A percentile compares a stretch with the other conserved stretches of the same genome.
Evolutionary conservation across 2,329 filamentous ascomycete species (phyloP).

Genomic region (Calonectria pteridis): DNA sequence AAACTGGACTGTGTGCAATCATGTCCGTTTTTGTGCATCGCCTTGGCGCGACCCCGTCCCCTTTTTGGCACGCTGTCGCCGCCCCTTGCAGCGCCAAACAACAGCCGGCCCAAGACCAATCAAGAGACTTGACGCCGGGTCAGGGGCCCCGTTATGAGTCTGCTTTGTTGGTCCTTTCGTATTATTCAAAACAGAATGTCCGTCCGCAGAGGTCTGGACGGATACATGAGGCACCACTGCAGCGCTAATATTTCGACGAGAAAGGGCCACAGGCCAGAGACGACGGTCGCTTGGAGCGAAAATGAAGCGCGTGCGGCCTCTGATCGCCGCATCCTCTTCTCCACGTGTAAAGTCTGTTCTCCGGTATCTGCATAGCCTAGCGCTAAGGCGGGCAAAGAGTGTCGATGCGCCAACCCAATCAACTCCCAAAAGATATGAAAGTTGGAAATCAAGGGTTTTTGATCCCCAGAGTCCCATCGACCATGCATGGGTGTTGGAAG

Average conservation of each 20-base stretch:
- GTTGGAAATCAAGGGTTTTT: constrained; percentile 10
- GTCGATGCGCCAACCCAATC: constrained; percentile 12
- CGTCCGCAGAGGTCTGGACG: neutral
- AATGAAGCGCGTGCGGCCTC: neutral
- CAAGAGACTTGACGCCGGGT: neutral
- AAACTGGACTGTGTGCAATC: neutral
- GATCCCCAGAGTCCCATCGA: neutral
- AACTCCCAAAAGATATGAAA: constrained; percentile 13
- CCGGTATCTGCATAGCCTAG: neutral
- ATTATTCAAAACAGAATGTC: neutral
- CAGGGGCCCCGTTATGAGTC: constrained; percentile 15
- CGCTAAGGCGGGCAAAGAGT: neutral
- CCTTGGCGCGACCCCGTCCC: constrained; percentile 15
- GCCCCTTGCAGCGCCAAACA: constrained; percentile 26
- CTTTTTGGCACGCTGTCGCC: constrained; percentile 22
- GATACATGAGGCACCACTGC: neutral
- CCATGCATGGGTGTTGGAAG: neutral
- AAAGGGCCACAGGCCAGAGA: neutral
- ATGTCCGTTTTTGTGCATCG: constrained; percentile 24
- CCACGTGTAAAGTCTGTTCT: constrained; percentile 15
- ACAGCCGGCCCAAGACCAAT: constrained; percentile 22
- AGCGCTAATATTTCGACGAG: neutral
- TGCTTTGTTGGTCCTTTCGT: constrained; percentile 15
- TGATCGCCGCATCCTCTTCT: constrained; percentile 11
- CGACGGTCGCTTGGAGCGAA: neutral